Conservation (phyloP, 2,329 filamentous ascomycete species). For the Chaetoscypha palmicola region DNA sequence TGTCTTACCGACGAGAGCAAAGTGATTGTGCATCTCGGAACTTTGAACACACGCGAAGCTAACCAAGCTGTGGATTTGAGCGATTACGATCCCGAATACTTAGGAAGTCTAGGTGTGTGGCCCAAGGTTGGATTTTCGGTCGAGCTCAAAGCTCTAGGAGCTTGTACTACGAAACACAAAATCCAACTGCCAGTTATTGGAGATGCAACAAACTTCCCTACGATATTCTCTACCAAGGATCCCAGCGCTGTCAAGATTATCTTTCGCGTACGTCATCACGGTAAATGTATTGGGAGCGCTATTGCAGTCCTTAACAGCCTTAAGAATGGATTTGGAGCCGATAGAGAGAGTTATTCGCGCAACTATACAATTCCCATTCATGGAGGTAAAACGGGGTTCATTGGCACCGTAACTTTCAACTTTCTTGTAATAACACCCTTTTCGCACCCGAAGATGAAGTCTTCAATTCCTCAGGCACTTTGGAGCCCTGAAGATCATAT, state of each 20-base stretch:
- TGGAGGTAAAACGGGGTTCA: constrained; percentile 1
- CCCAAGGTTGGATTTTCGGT: constrained; percentile 5
- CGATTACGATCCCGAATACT: neutral
- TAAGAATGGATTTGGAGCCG: constrained; percentile 4
- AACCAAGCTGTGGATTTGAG: constrained; percentile 5
- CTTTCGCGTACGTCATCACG: constrained; percentile 1
- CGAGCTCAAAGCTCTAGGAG: neutral
- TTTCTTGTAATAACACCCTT: constrained; percentile 9
- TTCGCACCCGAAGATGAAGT: neutral
- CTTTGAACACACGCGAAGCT: constrained; percentile 4
- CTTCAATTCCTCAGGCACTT: neutral
- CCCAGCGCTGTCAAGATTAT: constrained; percentile 2
- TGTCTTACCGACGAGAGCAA: constrained; percentile 1
- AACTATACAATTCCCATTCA: constrained; percentile 12
- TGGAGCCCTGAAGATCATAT: constrained; percentile 5
- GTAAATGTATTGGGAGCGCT: constrained; percentile 5
- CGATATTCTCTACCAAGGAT: constrained; percentile 8
- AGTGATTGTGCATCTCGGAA: constrained; percentile 6
- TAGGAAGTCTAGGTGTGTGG: neutral
- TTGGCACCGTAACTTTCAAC: constrained; percentile 11
- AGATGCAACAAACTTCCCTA: constrained; percentile 10
- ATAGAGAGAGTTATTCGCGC: constrained; percentile 8
- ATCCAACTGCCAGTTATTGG: constrained; percentile 5
- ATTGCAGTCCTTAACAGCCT: constrained; percentile 6
- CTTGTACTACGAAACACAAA: constrained; percentile 2